Conservation (phyloP, 805 yeast genomes). For the Kodamaea restingae region DNA sequence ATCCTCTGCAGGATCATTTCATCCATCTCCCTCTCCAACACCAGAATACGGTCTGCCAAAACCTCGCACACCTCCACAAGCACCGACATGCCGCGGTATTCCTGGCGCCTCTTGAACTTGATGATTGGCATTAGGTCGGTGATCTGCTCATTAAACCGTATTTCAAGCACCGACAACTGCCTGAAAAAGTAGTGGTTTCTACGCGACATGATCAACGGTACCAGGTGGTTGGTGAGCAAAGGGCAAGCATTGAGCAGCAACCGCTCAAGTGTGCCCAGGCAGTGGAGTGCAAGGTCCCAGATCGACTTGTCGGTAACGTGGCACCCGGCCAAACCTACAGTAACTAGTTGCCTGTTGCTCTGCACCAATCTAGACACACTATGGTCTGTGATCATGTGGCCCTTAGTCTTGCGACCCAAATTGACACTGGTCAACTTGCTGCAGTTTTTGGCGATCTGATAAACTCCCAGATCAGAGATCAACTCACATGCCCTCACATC, state of each 20-base stretch:
- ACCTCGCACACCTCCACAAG: slow-evolving; percentile 77
- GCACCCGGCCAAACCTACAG: slow-evolving; percentile 90
- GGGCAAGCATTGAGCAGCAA: slow-evolving; percentile 74
- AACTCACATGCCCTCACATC: slow-evolving; percentile 83
- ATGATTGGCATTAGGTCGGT: slow-evolving; percentile 61
- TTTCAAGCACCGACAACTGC: slow-evolving; percentile 68
- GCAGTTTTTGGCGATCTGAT: slow-evolving; percentile 62
- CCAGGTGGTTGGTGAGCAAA: slow-evolving; percentile 50
- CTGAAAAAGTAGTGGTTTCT: slow-evolving; percentile 33
- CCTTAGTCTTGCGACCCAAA: slow-evolving; percentile 72
- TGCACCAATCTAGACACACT: slow-evolving; percentile 56
- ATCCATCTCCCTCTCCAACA: slow-evolving; percentile 59
- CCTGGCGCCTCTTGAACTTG: slow-evolving; percentile 57
- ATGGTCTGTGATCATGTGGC: slow-evolving; percentile 65
- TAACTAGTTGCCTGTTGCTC: slow-evolving; percentile 50
- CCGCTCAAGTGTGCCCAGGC: slow-evolving; percentile 51
- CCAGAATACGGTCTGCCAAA: slow-evolving; percentile 53
- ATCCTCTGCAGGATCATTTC: slow-evolving; percentile 52
- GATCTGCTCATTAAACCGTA: slow-evolving; percentile 57
- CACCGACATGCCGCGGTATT: slow-evolving; percentile 43
- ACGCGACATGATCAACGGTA: slow-evolving; percentile 44
- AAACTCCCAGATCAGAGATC: slow-evolving; percentile 72
- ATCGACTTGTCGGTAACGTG: slow-evolving; percentile 68
- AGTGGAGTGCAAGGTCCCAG: slow-evolving; percentile 68
- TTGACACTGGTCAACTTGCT: slow-evolving; percentile 56